phyloP scores from a whole-genome alignment of 225 moss, liverwort and hornwort genomes.

The Takakia lepidozioides region DNA sequence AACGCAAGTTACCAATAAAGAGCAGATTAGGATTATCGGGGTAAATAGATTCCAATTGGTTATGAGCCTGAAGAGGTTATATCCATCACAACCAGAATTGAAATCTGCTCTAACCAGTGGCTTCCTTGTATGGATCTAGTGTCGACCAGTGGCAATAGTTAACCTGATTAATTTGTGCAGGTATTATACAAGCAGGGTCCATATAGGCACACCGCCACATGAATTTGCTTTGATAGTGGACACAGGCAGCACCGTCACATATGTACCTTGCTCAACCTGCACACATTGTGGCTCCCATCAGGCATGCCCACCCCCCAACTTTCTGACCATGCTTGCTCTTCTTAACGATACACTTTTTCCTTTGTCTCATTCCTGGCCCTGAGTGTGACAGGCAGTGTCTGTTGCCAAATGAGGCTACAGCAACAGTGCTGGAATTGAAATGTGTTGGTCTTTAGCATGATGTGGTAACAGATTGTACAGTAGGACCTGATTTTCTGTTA shows the following conservation, averaged over 20 bases:
- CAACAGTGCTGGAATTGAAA: too few species aligned
- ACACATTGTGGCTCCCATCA: conserved; percentile 88
- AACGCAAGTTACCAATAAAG: too few species aligned
- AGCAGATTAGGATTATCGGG: too few species aligned
- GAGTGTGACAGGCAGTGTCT: too few species aligned
- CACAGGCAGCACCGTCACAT: conserved; percentile 92
- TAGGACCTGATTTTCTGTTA: too few species aligned
- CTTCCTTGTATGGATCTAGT: conserved; percentile 4
- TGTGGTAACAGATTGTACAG: too few species aligned
- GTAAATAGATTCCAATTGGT: too few species aligned
- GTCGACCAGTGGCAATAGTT: too few species aligned
- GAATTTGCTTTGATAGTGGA: conserved; percentile 93
- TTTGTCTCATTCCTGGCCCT: too few species aligned
- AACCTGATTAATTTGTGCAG: conserved; percentile 23
- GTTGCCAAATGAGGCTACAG: too few species aligned
- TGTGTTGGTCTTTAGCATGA: too few species aligned
- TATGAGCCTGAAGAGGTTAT: conserved; percentile 8
- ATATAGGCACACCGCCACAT: conserved; percentile 73
- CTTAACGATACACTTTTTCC: too few species aligned
- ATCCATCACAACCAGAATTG: not conserved
- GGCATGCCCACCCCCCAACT: conserved; percentile 19
- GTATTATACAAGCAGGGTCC: conserved; percentile 70
- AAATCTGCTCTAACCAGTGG: not conserved
- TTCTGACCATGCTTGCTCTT: not conserved
- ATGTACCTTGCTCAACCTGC: conserved; percentile 85